These are phyloP conservation scores for Candida pseudofarinosa DNA, from an alignment of 805 yeast genomes.

Conservation along the genomic window DNA sequence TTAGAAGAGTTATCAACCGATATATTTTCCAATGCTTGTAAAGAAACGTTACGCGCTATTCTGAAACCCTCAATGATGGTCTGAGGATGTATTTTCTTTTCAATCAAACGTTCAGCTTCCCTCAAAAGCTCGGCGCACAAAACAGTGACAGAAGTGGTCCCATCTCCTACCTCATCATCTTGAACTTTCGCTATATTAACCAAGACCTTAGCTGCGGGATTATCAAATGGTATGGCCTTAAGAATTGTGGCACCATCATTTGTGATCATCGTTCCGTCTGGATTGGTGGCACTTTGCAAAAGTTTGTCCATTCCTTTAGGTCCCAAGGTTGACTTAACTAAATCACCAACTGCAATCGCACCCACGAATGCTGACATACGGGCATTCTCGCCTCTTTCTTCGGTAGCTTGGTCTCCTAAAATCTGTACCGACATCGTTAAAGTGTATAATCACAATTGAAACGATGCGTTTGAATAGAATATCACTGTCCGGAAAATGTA, in stretches of 20 bases:
- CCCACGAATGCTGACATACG: conserved; percentile 97
- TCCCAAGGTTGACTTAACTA: conserved; percentile 90
- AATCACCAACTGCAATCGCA: conserved; percentile 98
- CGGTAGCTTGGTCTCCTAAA: conserved; percentile 95
- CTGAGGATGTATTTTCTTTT: conserved; percentile 94
- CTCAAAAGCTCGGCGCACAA: conserved; percentile 85
- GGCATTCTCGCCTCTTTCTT: conserved; percentile 97
- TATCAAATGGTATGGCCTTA: conserved; percentile 89
- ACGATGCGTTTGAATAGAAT: background rate
- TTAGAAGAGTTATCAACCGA: conserved; percentile 72
- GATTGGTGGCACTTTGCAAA: conserved; percentile 76
- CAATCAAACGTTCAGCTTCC: conserved; percentile 91
- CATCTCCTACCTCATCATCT: conserved; percentile 98
- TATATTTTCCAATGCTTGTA: conserved; percentile 67
- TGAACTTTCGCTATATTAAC: conserved; percentile 95
- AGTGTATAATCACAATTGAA: background rate
- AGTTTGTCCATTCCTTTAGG: conserved; percentile 99
- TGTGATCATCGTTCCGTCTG: conserved; percentile 73
- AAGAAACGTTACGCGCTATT: conserved; percentile 82
- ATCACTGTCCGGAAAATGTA: background rate
- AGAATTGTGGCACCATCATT: conserved; percentile 98
- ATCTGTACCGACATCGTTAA: conserved; percentile 72
- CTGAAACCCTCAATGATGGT: conserved; percentile 95
- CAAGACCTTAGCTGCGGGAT: conserved; percentile 94
- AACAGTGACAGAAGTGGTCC: conserved; percentile 93